These are phyloP conservation scores for Nepenthes mirabilis DNA, from an alignment of 148 eudicot genomes.

Conservation along the genomic window DNA sequence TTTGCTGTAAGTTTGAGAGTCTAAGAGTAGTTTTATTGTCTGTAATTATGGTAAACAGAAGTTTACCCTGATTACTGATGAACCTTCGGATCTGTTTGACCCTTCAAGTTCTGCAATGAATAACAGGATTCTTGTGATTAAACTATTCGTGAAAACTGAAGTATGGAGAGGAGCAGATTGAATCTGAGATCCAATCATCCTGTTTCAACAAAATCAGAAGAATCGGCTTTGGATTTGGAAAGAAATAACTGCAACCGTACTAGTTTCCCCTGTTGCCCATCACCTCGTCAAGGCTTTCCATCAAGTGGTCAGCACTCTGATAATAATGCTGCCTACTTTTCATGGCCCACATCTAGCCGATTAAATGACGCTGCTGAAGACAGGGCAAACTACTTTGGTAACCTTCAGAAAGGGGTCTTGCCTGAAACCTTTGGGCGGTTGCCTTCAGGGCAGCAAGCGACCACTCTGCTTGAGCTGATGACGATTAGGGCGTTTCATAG, in stretches of 20 bases:
- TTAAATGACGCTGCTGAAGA: conserved; percentile 50
- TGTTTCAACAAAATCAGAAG: conserved; percentile 34
- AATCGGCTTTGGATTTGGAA: conserved; percentile 45
- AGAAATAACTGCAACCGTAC: conserved; percentile 14
- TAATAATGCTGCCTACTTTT: conserved; percentile 50
- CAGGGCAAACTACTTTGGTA: conserved; percentile 49
- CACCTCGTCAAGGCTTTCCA: conserved; percentile 24
- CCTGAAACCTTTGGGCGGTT: conserved; percentile 41
- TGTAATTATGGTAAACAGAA: neutral
- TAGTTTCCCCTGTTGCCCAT: conserved; percentile 15
- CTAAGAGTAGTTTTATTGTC: too few species aligned
- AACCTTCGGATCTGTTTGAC: neutral
- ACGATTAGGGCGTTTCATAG: conserved; percentile 66
- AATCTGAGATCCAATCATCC: conserved; percentile 22
- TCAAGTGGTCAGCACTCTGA: conserved; percentile 42
- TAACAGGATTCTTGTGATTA: neutral
- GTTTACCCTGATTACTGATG: neutral
- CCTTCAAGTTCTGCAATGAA: neutral
- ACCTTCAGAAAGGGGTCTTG: conserved; percentile 54
- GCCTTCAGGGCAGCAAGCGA: conserved; percentile 48
- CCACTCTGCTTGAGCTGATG: conserved; percentile 55
- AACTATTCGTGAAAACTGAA: conserved; percentile 8
- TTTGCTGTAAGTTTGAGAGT: too few species aligned
- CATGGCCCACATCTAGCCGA: conserved; percentile 56
- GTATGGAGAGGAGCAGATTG: conserved; percentile 22